Evolutionary conservation across 768 basidiomycete genomes (phyloP), one percentile per base, ranked within the genome.

Genomic region (Rhizopogon vesiculosus): DNA sequence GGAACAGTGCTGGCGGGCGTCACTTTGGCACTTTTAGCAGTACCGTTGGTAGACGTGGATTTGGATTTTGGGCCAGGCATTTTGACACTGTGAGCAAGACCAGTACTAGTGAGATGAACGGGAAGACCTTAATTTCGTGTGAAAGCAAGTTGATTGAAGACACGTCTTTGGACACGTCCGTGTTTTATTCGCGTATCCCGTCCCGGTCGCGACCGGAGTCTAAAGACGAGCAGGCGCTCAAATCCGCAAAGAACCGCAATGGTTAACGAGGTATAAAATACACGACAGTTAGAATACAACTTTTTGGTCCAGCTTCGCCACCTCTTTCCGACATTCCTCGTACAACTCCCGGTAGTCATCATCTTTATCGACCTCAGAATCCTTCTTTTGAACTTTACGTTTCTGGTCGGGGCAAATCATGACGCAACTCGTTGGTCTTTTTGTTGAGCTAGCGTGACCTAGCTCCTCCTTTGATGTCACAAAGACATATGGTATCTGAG

Each of bases 351-450:
- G 80, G 73, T 91, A 96, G 65, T 97, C 95, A 54, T 89, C 87
- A 58, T 92, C 90, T 64, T 81, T 82, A 22, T 78, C 83, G 41
- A 81, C 86, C 42, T 84, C 85, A 5, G 70, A 74, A 15, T 75
- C 79, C 62, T 88, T 86, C 64, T 76, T 74, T 64, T 84, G 86
- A 45, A 71, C 68, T 66, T 85, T 89, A 69, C 83, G 84, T 69
- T 91, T 91, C 68, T 84, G 78, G 66, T 87, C 78, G 1, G 91
- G 90, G 69, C 90, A 94, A 51, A 98, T 79, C 85, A 99, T 90
- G 5, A 99, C 95, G 71, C 95, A 98, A 62, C 93, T 96, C 48
- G 97, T 99, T 35, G 97, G 96, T 62, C 97, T 87, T 76, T 99
- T 99, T 43, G 97, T 99, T 50, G 92, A 89, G 67, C 93, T 93